Evolutionary conservation across 1,284 basidiomycete genomes (phyloP).

Genomic region (Pyrrhoderma lamaoense): DNA sequence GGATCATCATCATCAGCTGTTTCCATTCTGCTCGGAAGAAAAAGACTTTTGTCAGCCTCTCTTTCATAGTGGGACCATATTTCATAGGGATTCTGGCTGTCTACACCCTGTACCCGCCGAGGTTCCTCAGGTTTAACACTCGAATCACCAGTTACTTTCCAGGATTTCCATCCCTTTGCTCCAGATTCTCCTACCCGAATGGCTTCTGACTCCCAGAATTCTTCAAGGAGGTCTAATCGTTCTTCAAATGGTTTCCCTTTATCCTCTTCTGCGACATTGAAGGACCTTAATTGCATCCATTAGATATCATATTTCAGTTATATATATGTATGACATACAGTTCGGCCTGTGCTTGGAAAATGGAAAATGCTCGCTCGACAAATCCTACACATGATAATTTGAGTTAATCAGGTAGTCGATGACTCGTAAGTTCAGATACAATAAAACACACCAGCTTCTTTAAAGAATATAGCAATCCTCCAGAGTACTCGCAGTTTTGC

Average conservation of each 20-base stretch:
- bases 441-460: constrained; percentile 59
- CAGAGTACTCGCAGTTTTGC: constrained; percentile 61
- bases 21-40: constrained; percentile 49
- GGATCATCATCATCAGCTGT: constrained; percentile 52
- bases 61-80: constrained; percentile 64
- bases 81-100: constrained; percentile 51
- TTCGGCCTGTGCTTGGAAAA: constrained; percentile 74
- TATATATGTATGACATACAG: constrained; percentile 39
- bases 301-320: constrained; percentile 2
- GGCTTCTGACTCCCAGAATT: constrained; percentile 71
- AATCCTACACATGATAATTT: constrained; percentile 25
- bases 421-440: background rate
- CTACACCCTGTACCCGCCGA: constrained; percentile 15
- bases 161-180: constrained; percentile 56
- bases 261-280: constrained; percentile 41
- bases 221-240: constrained; percentile 53
- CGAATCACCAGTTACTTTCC: constrained; percentile 34
- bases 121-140: constrained; percentile 15
- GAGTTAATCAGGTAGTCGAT: background rate
- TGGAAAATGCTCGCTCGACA: constrained; percentile 56
- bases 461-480: constrained; percentile 60
- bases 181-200: constrained; percentile 55
- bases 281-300: constrained; percentile 39
- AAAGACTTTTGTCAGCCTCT: constrained; percentile 35
- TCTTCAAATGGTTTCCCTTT: constrained; percentile 34